These are phyloP conservation scores for Pholiota conissans DNA, from an alignment of 768 basidiomycete species.

Conservation along the genomic window DNA sequence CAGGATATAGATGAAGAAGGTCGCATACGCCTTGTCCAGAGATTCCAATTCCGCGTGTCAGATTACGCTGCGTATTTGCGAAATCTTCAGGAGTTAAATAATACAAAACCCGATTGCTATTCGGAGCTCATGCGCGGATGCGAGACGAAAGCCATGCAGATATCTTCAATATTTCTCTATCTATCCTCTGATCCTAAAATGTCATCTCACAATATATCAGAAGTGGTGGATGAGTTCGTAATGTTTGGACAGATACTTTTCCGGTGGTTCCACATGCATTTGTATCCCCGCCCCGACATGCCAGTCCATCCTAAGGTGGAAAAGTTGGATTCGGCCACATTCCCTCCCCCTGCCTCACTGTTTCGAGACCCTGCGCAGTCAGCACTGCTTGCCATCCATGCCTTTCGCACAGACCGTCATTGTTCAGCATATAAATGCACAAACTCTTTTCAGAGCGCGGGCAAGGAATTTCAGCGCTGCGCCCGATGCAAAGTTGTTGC, in stretches of 20 bases:
- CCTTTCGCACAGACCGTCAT: not conserved
- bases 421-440: not conserved
- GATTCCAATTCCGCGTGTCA: not conserved
- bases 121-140: conserved; percentile 6
- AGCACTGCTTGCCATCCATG: not conserved
- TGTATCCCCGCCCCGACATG: conserved; percentile 7
- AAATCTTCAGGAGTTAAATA: not conserved
- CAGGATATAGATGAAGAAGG: not conserved
- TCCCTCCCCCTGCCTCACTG: not conserved
- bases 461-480: not conserved
- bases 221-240: not conserved
- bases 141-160: conserved; percentile 14
- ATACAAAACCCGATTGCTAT: not conserved
- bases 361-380: not conserved
- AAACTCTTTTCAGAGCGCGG: not conserved
- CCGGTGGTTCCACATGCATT: conserved; percentile 15
- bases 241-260: not conserved
- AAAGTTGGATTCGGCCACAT: not conserved
- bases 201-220: not conserved
- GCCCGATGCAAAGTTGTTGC: not conserved
- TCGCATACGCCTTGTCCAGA: not conserved
- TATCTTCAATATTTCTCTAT: conserved; percentile 9
- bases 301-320: conserved; percentile 1
- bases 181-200: not conserved
- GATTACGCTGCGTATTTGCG: not conserved